phyloP scores from a whole-genome alignment of 2,329 filamentous ascomycete species.

The Trichoderma guizhouense region DNA sequence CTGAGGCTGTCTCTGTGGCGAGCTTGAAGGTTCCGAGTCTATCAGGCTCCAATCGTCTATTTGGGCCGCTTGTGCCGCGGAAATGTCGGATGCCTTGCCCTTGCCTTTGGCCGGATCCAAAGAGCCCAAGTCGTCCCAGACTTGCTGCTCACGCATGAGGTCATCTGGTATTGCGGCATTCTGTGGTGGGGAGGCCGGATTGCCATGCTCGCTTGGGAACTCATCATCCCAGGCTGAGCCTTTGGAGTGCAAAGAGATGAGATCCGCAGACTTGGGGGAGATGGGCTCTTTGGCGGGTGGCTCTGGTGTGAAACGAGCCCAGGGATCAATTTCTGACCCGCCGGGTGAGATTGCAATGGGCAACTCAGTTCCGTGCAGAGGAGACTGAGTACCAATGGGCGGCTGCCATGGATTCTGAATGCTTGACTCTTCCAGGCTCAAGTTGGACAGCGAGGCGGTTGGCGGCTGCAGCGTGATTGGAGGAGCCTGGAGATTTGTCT shows the following conservation, averaged over 20 bases:
- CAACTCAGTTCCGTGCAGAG: background rate
- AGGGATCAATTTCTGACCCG: constrained; percentile 30
- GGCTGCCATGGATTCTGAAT: constrained; percentile 37
- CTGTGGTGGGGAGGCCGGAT: constrained; percentile 24
- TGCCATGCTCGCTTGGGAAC: constrained; percentile 22
- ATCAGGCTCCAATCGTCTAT: constrained; percentile 52
- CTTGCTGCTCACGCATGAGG: constrained; percentile 42
- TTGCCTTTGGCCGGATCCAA: constrained; percentile 43
- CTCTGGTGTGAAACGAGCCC: constrained; percentile 24
- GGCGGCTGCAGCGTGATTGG: constrained; percentile 24
- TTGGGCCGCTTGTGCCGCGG: constrained; percentile 22
- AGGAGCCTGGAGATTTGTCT: background rate
- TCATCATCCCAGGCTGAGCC: constrained; percentile 43
- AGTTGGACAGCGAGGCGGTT: constrained; percentile 39
- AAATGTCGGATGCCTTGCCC: constrained; percentile 21
- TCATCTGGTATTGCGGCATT: constrained; percentile 32
- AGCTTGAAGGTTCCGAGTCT: constrained; percentile 38
- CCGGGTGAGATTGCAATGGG: constrained; percentile 23
- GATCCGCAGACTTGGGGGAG: constrained; percentile 31
- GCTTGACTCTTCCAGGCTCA: constrained; percentile 40
- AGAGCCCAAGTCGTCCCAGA: constrained; percentile 48
- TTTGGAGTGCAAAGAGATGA: constrained; percentile 38
- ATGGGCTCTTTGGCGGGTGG: constrained; percentile 24
- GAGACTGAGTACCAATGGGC: constrained; percentile 23
- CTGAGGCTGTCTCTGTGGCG: constrained; percentile 13